Evolutionary conservation across 2,329 filamentous ascomycete genomes (phyloP).

Genomic region (Fusarium goolgardi): DNA sequence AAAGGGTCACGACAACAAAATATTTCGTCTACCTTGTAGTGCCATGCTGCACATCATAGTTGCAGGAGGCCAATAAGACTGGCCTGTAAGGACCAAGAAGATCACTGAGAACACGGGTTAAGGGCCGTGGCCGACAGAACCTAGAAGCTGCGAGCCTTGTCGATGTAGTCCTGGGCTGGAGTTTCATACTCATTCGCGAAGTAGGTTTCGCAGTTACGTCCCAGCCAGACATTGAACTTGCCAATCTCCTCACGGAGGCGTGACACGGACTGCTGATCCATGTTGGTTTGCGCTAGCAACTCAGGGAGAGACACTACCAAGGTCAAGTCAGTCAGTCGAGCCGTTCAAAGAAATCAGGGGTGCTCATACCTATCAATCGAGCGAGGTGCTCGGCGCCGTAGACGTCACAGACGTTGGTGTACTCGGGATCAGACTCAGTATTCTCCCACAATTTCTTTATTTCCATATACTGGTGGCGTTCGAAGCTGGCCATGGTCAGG

Average conservation of each 20-base stretch:
- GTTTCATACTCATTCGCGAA: slow-evolving; percentile 83
- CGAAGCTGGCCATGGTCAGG: slow-evolving; percentile 71
- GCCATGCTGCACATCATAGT: neutral
- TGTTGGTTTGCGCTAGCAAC: slow-evolving; percentile 95
- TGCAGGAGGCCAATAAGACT: neutral
- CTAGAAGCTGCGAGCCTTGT: slow-evolving; percentile 68
- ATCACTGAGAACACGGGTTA: neutral
- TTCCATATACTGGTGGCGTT: slow-evolving; percentile 87
- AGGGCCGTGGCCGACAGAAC: neutral
- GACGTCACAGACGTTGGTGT: slow-evolving; percentile 80
- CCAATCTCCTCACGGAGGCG: slow-evolving; percentile 89
- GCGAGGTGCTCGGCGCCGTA: slow-evolving; percentile 95
- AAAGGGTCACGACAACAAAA: slow-evolving; percentile 6
- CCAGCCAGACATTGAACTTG: slow-evolving; percentile 88
- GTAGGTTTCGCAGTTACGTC: slow-evolving; percentile 79
- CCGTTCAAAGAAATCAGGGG: neutral
- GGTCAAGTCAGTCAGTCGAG: slow-evolving; percentile 17
- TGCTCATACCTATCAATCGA: slow-evolving; percentile 81
- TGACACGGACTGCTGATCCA: slow-evolving; percentile 91
- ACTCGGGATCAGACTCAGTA: slow-evolving; percentile 70
- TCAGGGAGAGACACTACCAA: slow-evolving; percentile 85
- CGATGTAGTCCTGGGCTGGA: slow-evolving; percentile 76
- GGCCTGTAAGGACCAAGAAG: neutral
- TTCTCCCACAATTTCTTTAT: slow-evolving; percentile 77
- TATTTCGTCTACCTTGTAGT: neutral